Evolutionary conservation across 768 basidiomycete species (phyloP), one percentile per base, ranked within the genome.

Genomic region (Termitomyces bulborhizus): DNA sequence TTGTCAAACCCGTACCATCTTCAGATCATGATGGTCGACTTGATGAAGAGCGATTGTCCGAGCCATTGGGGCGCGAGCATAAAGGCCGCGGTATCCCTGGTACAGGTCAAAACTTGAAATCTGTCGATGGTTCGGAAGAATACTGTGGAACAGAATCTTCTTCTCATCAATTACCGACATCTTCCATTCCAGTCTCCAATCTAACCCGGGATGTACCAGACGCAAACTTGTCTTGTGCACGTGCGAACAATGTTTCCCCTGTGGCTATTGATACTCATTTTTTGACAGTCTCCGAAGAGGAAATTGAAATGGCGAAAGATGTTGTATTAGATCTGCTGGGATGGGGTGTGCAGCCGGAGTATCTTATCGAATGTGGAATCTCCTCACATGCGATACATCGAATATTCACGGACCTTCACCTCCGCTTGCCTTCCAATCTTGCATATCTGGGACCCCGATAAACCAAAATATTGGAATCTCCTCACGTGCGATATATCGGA

Each of bases 301-400:
- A 79, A 18, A 67, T 78, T 46, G 70, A 76, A 29, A 66, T 63
- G 16, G 77, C 78, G 45, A 79, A 79, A 57, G 64, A 65, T 15
- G 65, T 79, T 32, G 75, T 82, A n/a, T 71, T 81, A 29, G 80
- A 81, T 62, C 69, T 82, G n/a, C 68, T 82, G 6, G 78, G 81
- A 12, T 80, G 79, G 78, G 78, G 78, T 24, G 78, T 81, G 26
- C 62, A 69, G 5, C 74, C 78, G 1, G 76, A 80, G 64, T 76
- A 79, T 60, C 70, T 80, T 6, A 62, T 80, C 45, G 70, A 73
- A 15, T 69, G 62, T 18, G 78, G 78, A 5, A 67, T 82, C 31
- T 76, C 77, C 26, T 61, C 67, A 15, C 65, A 65, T 27, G 66
- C 64, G 8, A 62, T 79, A 32, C 69, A 68, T 55, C 68, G 64